Conservation (phyloP, 352 stramenopile species). For the Thalassiosira mediterranea region DNA sequence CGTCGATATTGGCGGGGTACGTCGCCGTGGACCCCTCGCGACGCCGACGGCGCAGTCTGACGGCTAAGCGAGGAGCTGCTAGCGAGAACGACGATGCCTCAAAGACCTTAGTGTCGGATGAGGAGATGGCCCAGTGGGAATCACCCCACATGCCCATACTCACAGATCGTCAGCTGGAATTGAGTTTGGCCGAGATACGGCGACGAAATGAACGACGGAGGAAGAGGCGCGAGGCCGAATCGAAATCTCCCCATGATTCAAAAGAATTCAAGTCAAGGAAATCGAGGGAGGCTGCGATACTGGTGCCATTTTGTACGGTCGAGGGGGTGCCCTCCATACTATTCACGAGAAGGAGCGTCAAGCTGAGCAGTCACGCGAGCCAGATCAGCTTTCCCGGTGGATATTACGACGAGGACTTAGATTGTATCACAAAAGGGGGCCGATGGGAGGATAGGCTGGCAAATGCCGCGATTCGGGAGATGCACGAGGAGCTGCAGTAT, state of each 20-base stretch:
- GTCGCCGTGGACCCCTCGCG: no score
- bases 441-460: slow-evolving; percentile 39
- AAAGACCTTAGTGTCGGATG: background rate
- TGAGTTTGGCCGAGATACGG: slow-evolving; percentile 41
- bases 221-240: slow-evolving; percentile 5
- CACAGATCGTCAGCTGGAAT: slow-evolving; percentile 30
- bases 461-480: slow-evolving; percentile 69
- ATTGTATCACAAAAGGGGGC: slow-evolving; percentile 10
- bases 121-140: slow-evolving; percentile 28
- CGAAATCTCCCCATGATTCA: background rate
- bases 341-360: slow-evolving; percentile 64
- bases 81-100: no score
- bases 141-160: slow-evolving; percentile 41
- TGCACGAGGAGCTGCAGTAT: slow-evolving; percentile 67
- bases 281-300: slow-evolving; percentile 56
- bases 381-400: slow-evolving; percentile 79
- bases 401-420: slow-evolving; percentile 60
- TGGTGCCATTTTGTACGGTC: slow-evolving; percentile 63
- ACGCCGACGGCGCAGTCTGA: no score
- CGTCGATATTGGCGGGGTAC: no score
- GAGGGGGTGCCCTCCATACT: slow-evolving; percentile 62
- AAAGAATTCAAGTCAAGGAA: slow-evolving; percentile 3
- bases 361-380: slow-evolving; percentile 61
- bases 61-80: no score
- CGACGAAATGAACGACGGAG: slow-evolving; percentile 7